Evolutionary conservation across 1,284 basidiomycete genomes (phyloP), one percentile per base, ranked within the genome.

Genomic region (Malassezia sp.): DNA sequence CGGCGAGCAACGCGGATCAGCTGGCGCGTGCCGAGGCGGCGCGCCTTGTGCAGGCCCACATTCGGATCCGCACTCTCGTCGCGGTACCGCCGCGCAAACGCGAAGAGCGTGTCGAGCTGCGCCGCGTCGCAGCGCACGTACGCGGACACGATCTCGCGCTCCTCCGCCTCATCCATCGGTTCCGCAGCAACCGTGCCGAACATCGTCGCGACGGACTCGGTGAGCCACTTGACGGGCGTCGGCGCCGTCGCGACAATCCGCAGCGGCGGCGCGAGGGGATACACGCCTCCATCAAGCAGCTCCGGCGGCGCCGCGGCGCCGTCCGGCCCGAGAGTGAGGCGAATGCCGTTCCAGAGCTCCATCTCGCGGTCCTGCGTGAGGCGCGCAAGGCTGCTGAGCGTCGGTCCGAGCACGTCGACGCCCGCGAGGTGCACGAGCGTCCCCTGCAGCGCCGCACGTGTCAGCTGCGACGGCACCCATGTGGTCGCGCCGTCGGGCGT

Each of bases 341-440:
- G 58, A 12, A 54, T 59, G 18, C 63, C 67, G 9, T 60, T 49
- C 67, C 67, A 70, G 14, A 70, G 52, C 47, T 70, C 67, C 37
- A 61, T 20, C 49, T 67, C 61, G 22, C 67, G 59, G 34, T 70
- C 67, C 47, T 67, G 61, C 33, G 57, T 40, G 22, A 70, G 46
- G n/a, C 67, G 53, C 0, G 59, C 42, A 3, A 73, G 40, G 34
- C 55, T 59, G 15, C 60, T 60, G 10, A 70, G 49, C 7, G 70
- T 73, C 5, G 70, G 50, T 2, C 71, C 71, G 8, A 72, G 54
- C 12, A 71, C 65, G 34, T 73, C 71, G 26, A 71, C 58, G 4
- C 71, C 71, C 7, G 70, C 67, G n/a, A 73, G 55, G 40, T 71
- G 69, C 22, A 73, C 64, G 7, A 73, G 53, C 26, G 58, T 57